Evolutionary conservation across 208 protist species (phyloP).

Genomic region (Balamuthia mandrillaris): DNA sequence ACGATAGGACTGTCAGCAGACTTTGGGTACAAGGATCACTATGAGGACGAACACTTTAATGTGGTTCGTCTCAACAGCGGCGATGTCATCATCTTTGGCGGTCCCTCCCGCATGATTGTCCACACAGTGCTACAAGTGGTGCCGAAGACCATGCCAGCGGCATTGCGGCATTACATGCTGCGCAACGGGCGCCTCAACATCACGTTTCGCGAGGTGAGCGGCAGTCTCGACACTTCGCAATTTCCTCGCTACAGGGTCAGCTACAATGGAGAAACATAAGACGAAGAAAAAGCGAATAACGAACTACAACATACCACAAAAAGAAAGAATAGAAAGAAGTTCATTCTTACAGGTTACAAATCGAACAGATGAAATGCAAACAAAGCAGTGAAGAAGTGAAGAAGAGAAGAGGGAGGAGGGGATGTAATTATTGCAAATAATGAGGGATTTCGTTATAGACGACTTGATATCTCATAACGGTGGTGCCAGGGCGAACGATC

Average conservation of each 20-base stretch:
- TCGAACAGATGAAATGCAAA: no score
- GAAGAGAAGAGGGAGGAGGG: no score
- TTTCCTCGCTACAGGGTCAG: constrained; percentile 1
- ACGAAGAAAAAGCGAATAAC: no score
- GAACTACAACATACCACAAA: no score
- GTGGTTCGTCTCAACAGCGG: not conserved
- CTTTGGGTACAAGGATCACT: constrained; percentile 25
- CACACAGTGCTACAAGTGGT: constrained; percentile 1
- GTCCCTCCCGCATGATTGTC: constrained; percentile 1
- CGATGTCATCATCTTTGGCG: constrained; percentile 13
- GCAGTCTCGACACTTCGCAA: constrained; percentile 11
- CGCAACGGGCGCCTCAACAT: constrained; percentile 18
- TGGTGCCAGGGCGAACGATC: no score
- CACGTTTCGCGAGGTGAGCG: constrained; percentile 1
- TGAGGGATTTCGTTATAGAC: no score
- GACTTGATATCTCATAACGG: no score
- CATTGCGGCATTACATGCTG: constrained; percentile 19
- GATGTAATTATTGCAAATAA: no score
- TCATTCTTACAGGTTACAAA: no score
- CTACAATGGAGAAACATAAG: not conserved
- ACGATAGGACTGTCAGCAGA: constrained; percentile 3
- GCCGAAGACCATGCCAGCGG: not conserved
- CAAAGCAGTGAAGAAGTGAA: no score
- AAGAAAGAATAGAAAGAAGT: no score
- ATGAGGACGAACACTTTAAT: not conserved